phyloP scores from a whole-genome alignment of 441 rosid genomes.

The Pelargonium cotyledonis region DNA sequence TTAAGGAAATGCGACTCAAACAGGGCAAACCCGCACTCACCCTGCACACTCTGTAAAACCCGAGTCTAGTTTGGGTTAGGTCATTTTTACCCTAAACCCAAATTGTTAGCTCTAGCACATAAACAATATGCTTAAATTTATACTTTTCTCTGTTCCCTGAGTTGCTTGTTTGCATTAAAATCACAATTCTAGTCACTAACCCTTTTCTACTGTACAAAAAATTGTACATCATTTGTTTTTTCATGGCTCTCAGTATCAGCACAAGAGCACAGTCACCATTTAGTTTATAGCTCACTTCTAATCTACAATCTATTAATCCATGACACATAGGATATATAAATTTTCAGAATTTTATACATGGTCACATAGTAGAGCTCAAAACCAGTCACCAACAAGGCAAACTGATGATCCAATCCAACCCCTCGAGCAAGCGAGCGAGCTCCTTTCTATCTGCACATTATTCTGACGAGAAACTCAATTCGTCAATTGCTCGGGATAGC shows the following conservation, averaged over 20 bases:
- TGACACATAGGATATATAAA: neutral
- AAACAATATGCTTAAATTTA: too few species aligned
- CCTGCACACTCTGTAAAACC: too few species aligned
- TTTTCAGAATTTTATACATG: neutral
- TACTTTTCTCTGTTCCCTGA: too few species aligned
- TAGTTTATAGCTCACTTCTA: neutral
- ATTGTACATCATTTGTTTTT: neutral
- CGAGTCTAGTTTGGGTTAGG: too few species aligned
- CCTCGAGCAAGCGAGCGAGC: too few species aligned
- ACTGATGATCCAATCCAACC: too few species aligned
- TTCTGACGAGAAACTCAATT: conserved; percentile 42
- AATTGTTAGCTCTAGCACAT: too few species aligned
- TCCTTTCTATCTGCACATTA: conserved; percentile 13
- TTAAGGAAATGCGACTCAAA: too few species aligned
- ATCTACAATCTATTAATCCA: neutral
- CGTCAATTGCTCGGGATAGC: conserved; percentile 40
- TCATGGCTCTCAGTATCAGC: neutral
- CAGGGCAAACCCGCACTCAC: too few species aligned
- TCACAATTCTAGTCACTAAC: neutral
- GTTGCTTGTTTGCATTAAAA: neutral
- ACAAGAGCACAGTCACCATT: conserved; percentile 3
- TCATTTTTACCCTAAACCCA: too few species aligned
- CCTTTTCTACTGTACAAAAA: conserved; percentile 2
- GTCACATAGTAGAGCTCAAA: too few species aligned
- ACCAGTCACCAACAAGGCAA: too few species aligned